phyloP scores from a whole-genome alignment of 2,329 filamentous ascomycete genomes.

The Verticillium zaregamsianum region DNA sequence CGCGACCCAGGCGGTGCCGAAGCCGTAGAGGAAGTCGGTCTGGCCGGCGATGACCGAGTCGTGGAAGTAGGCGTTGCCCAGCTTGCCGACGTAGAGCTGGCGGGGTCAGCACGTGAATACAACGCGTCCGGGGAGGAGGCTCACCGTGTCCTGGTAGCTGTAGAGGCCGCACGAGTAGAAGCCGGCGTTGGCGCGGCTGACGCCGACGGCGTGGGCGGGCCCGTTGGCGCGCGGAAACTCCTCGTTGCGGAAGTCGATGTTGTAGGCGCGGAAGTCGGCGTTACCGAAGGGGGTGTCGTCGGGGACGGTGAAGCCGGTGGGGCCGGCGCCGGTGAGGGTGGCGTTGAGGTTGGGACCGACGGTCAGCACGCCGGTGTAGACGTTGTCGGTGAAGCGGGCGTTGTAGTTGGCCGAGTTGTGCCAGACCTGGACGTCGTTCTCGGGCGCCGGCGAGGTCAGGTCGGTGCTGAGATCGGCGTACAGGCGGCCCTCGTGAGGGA shows the following conservation, averaged over 20 bases:
- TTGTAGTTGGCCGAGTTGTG: conserved; percentile 53
- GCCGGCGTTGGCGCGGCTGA: conserved; percentile 60
- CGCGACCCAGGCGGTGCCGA: conserved; percentile 60
- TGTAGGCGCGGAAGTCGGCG: conserved; percentile 60
- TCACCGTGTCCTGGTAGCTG: conserved; percentile 63
- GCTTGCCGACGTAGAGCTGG: conserved; percentile 60
- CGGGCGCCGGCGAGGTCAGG: conserved; percentile 28
- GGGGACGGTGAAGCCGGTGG: conserved; percentile 58
- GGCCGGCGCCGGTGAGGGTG: conserved; percentile 56
- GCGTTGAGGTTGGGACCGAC: conserved; percentile 61
- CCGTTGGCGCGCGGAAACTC: conserved; percentile 46
- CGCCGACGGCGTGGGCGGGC: conserved; percentile 55
- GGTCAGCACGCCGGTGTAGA: conserved; percentile 56
- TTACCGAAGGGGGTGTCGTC: conserved; percentile 59
- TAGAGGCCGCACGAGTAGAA: conserved; percentile 66
- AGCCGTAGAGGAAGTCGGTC: conserved; percentile 67
- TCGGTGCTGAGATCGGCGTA: conserved; percentile 35
- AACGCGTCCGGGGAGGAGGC: conserved; percentile 5
- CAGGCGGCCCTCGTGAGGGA: conserved; percentile 23
- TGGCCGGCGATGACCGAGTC: conserved; percentile 57
- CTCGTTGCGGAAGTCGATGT: conserved; percentile 61
- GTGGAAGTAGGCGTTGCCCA: conserved; percentile 63
- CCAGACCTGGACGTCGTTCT: conserved; percentile 50
- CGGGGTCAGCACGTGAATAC: no score
- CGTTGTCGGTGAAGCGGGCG: conserved; percentile 49